These are phyloP conservation scores for Pseudogymnoascus sp. DNA, from an alignment of 2,329 filamentous ascomycete genomes.

Conservation along the genomic window DNA sequence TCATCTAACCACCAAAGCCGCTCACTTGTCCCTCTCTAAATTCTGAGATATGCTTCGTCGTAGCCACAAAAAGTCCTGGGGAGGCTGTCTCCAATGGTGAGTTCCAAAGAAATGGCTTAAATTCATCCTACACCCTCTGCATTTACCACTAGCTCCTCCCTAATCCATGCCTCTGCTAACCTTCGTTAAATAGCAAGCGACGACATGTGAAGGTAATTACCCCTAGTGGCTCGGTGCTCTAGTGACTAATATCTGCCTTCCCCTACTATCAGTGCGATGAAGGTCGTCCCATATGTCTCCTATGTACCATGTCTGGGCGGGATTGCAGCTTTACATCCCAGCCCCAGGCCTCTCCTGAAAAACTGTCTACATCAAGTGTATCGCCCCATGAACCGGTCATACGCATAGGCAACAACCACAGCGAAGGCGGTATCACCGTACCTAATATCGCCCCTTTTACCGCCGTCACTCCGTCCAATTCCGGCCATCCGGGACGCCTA, in stretches of 20 bases:
- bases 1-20: neutral
- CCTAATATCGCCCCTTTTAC: neutral
- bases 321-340: conserved; percentile 20
- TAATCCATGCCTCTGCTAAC: neutral
- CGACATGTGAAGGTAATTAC: conserved; percentile 27
- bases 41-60: conserved; percentile 18
- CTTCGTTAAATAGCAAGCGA: conserved; percentile 19
- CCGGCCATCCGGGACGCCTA: neutral
- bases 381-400: conserved; percentile 3
- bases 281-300: conserved; percentile 22
- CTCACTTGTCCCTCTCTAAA: neutral
- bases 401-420: conserved; percentile 3
- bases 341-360: neutral
- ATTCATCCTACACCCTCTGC: neutral
- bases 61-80: conserved; percentile 28
- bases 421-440: neutral
- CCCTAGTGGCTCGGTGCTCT: neutral
- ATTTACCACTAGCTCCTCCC: neutral
- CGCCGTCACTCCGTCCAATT: neutral
- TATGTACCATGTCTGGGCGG: conserved; percentile 25
- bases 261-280: conserved; percentile 23
- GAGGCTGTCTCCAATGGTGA: conserved; percentile 26
- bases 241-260: conserved; percentile 6
- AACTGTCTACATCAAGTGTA: neutral
- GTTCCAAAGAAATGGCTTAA: neutral